These are phyloP conservation scores for Pseudocercospora macadamiae DNA, from an alignment of 2,329 filamentous ascomycete genomes.

Conservation along the genomic window DNA sequence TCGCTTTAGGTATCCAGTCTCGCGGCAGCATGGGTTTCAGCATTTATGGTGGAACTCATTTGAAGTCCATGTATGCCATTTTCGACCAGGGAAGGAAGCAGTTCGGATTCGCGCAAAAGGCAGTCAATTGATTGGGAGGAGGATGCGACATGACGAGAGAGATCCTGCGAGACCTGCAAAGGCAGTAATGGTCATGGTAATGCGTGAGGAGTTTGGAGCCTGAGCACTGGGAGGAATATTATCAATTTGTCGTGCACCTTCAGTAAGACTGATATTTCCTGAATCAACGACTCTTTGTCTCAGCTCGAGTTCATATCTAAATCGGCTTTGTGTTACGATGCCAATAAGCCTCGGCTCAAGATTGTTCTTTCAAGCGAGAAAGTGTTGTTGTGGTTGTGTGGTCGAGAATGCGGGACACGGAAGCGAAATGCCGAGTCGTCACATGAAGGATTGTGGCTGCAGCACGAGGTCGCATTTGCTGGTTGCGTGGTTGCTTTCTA, in stretches of 20 bases:
- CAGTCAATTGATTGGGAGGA: neutral
- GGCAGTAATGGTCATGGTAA: neutral
- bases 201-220: neutral
- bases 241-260: neutral
- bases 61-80: constrained; percentile 68
- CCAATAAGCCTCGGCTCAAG: neutral
- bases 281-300: too few species aligned
- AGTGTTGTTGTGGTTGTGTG: neutral
- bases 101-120: constrained; percentile 60
- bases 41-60: constrained; percentile 65
- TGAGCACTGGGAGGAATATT: neutral
- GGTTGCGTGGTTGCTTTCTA: too few species aligned
- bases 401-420: constrained; percentile 1
- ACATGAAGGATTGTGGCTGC: constrained; percentile 1
- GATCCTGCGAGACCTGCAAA: too few species aligned
- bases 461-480: neutral
- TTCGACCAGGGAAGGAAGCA: constrained; percentile 64
- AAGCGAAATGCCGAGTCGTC: neutral
- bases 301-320: too few species aligned
- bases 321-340: too few species aligned
- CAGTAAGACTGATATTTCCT: too few species aligned
- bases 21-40: constrained; percentile 62
- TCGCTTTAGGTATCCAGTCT: constrained; percentile 57
- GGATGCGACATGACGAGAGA: neutral
- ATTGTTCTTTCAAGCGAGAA: neutral